Evolutionary conservation across 176 grass and related monocot genomes (phyloP).

Genomic region (Oryza meridionalis): DNA sequence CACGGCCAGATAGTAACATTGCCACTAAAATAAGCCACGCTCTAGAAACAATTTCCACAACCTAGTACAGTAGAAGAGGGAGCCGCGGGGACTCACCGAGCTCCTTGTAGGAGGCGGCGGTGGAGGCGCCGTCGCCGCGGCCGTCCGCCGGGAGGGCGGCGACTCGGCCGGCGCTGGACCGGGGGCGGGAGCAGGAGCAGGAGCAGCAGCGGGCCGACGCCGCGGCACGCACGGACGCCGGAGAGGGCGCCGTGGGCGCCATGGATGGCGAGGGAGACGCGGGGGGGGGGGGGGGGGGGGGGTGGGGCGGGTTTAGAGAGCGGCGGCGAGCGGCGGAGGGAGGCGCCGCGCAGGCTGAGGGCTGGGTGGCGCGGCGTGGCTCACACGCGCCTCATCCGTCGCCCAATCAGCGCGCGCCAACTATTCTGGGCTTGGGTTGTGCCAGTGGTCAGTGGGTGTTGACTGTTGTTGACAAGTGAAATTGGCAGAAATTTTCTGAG

Average conservation of each 20-base stretch:
- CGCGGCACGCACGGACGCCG: neutral
- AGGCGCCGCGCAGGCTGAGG: neutral
- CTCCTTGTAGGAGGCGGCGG: conserved; percentile 43
- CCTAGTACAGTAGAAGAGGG: neutral
- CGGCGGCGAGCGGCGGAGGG: conserved; percentile 31
- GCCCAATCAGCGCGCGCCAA: conserved; percentile 21
- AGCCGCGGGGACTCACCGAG: conserved; percentile 36
- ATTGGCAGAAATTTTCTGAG: too few species aligned
- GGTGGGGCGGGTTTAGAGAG: neutral
- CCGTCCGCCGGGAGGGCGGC: conserved; percentile 41
- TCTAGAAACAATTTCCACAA: neutral
- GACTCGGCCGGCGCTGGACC: conserved; percentile 20
- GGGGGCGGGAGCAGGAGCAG: too few species aligned
- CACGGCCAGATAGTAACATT: neutral
- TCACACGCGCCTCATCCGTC: conserved; percentile 61
- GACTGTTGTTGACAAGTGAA: too few species aligned
- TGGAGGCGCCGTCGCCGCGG: conserved; percentile 27
- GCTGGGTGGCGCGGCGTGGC: conserved; percentile 50
- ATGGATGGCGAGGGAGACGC: conserved; percentile 12
- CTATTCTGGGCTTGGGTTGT: neutral
- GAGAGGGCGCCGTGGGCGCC: conserved; percentile 3
- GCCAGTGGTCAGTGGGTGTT: neutral
- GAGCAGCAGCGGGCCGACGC: neutral
- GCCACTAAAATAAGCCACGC: neutral
- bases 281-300: neutral